Conservation (phyloP, 1,284 basidiomycete species). For the Austroboletus rostrupii region DNA sequence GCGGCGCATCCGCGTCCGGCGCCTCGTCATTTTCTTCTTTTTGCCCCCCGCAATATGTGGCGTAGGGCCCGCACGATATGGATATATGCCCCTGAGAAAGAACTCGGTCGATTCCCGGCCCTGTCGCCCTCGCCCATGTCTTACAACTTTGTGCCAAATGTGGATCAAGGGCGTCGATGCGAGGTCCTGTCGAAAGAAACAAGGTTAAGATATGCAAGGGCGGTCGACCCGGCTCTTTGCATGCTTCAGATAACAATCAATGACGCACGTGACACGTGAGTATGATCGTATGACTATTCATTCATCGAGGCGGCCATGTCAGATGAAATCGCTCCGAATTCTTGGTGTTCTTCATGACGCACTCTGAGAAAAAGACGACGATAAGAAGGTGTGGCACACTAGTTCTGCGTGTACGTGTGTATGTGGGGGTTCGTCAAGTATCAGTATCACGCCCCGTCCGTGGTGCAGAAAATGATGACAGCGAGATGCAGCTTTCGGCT, state of each 20-base stretch:
- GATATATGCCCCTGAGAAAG: not conserved
- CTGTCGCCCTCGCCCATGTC: not conserved
- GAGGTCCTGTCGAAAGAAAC: too few relatives aligned
- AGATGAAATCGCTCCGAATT: too few relatives aligned
- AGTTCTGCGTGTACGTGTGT: not conserved
- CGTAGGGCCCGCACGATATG: not conserved
- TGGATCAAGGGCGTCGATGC: not conserved
- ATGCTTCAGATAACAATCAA: not conserved
- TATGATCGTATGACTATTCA: too few relatives aligned
- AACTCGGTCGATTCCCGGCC: not conserved
- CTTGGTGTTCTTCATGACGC: too few relatives aligned
- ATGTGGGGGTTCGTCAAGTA: not conserved
- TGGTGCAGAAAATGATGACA: too few relatives aligned
- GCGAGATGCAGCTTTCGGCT: too few relatives aligned
- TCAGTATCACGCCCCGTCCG: too few relatives aligned
- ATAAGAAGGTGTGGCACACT: not conserved
- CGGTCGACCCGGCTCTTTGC: not conserved
- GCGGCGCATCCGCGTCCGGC: not conserved
- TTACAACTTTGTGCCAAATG: not conserved
- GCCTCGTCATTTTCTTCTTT: not conserved
- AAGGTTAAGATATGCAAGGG: not conserved
- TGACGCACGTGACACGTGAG: not conserved
- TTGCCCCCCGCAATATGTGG: not conserved
- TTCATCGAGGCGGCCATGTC: too few relatives aligned
- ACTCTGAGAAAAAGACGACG: not conserved